Conservation (phyloP, 2,329 filamentous ascomycete genomes). For the Dactylella cylindrospora region DNA sequence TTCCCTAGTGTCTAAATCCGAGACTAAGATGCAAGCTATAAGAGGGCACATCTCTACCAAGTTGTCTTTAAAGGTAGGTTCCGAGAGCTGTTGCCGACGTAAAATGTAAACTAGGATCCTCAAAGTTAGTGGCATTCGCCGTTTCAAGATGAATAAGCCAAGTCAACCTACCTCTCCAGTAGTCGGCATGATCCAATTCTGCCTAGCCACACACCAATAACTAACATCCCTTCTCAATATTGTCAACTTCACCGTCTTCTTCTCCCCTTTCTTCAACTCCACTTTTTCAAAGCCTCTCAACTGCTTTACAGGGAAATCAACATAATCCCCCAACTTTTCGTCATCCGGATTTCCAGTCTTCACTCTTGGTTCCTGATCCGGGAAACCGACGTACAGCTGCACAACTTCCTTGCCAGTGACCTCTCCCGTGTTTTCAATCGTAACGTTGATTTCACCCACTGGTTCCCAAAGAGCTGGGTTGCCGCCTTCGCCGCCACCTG, state of each 20-base stretch:
- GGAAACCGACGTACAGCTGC: constrained; percentile 64
- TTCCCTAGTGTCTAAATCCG: too few relatives aligned
- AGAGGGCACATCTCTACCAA: too few relatives aligned
- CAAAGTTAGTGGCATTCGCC: background rate
- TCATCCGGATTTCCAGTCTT: constrained; percentile 19
- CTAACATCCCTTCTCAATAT: constrained; percentile 64
- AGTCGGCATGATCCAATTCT: constrained; percentile 63
- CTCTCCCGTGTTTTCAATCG: constrained; percentile 64
- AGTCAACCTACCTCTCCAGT: constrained; percentile 48
- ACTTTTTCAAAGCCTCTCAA: constrained; percentile 68
- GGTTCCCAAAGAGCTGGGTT: constrained; percentile 65
- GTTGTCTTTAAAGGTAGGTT: constrained; percentile 12
- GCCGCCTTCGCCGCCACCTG: constrained; percentile 60
- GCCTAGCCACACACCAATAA: constrained; percentile 61
- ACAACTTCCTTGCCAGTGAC: constrained; percentile 57
- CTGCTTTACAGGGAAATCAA: constrained; percentile 64
- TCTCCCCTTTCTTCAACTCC: constrained; percentile 60
- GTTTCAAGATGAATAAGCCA: background rate
- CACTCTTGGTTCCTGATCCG: constrained; percentile 53
- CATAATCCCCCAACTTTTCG: constrained; percentile 38
- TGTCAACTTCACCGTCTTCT: constrained; percentile 58
- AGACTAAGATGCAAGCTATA: too few relatives aligned
- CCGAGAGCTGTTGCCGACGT: constrained; percentile 42
- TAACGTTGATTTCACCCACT: constrained; percentile 61
- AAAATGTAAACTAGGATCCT: constrained; percentile 25